Percentiles rank a stretch among this genome's conserved stretches.
These are phyloP conservation scores for Tephrocybe sp. DNA, from an alignment of 768 basidiomycete species.

Conservation along the genomic window DNA sequence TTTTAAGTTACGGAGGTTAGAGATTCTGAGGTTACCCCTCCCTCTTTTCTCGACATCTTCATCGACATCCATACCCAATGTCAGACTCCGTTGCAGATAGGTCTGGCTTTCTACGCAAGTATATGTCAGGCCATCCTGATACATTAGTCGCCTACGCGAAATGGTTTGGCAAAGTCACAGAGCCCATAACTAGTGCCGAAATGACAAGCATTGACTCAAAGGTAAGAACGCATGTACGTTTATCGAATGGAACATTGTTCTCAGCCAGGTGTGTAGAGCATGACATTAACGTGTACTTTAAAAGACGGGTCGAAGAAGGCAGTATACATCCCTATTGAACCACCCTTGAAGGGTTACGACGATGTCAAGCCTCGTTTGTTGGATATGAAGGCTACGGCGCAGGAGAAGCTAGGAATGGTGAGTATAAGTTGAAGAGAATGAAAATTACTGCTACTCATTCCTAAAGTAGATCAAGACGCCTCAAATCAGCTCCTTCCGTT, in stretches of 20 bases:
- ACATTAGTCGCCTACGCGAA: constrained; percentile 84
- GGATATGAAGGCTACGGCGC: constrained; percentile 78
- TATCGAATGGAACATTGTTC: background rate
- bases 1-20: too few species aligned
- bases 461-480: constrained; percentile 57
- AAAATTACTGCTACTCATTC: background rate
- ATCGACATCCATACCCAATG: constrained; percentile 33
- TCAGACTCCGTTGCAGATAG: constrained; percentile 74
- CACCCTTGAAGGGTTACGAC: constrained; percentile 72
- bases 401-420: constrained; percentile 81
- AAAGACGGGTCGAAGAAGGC: constrained; percentile 47
- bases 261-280: constrained; percentile 37
- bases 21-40: too few species aligned
- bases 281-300: constrained; percentile 66
- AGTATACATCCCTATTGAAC: constrained; percentile 62
- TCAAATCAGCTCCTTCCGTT: constrained; percentile 53
- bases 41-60: constrained; percentile 1
- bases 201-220: constrained; percentile 72
- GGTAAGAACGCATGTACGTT: constrained; percentile 32
- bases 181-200: constrained; percentile 58
- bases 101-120: constrained; percentile 76
- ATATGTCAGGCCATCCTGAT: constrained; percentile 84
- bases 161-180: constrained; percentile 65
- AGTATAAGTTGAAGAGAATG: too few species aligned
- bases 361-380: constrained; percentile 81